Percentiles rank a stretch among this genome's conserved stretches.
Conservation (phyloP, 2,329 filamentous ascomycete genomes). For the Alternaria incomplexa region DNA sequence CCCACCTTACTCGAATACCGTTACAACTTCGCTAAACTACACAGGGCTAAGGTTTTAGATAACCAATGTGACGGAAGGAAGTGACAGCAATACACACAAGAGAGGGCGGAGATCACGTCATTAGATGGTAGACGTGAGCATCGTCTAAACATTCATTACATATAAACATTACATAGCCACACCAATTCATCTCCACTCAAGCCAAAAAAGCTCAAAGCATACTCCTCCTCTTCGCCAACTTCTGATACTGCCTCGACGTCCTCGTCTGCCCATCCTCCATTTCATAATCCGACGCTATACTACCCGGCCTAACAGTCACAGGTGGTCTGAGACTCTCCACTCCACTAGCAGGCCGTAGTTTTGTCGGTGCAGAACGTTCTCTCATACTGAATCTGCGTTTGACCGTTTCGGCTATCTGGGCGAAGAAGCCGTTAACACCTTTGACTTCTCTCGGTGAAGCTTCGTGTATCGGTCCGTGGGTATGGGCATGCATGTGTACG, state of each 20-base stretch:
- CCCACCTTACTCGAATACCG: no score
- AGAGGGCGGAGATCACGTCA: no score
- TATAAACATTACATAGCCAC: neutral
- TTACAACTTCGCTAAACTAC: no score
- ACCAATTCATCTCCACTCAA: neutral
- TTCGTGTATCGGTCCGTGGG: conserved; percentile 5
- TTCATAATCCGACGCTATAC: conserved; percentile 36
- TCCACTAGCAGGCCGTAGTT: conserved; percentile 29
- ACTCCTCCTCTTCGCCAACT: conserved; percentile 47
- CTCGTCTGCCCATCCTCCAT: conserved; percentile 45
- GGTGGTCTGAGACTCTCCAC: conserved; percentile 15
- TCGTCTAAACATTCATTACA: neutral
- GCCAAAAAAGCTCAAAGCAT: conserved; percentile 29
- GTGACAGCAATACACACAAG: no score
- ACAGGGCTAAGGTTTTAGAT: no score
- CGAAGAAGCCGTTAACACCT: neutral
- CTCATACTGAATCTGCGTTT: conserved; percentile 18
- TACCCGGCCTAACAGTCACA: conserved; percentile 24
- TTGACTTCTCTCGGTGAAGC: neutral
- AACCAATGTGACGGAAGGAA: no score
- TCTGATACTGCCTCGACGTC: conserved; percentile 41
- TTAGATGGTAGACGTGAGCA: neutral
- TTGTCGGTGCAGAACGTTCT: conserved; percentile 8
- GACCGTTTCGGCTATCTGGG: conserved; percentile 9
- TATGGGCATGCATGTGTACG: conserved; percentile 11